Conservation (phyloP, 2,329 filamentous ascomycete genomes). For the Fusarium subtropicale region DNA sequence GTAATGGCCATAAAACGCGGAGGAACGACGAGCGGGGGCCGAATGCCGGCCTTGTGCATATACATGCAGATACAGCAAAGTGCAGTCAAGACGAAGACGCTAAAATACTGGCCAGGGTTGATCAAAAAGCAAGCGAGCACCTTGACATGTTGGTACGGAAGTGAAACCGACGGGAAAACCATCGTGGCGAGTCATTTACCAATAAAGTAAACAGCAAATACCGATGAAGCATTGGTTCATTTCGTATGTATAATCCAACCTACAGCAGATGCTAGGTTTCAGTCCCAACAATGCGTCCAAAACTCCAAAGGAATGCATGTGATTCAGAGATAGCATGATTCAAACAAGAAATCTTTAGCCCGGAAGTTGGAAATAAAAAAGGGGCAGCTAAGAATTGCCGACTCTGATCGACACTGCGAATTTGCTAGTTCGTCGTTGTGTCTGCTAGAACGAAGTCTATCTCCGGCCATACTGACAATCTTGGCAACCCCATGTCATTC, state of each 20-base stretch:
- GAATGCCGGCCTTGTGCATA: slow-evolving; percentile 44
- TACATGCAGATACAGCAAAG: slow-evolving; percentile 42
- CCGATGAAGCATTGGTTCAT: slow-evolving; percentile 2
- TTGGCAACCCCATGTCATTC: slow-evolving; percentile 29
- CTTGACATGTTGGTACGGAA: slow-evolving; percentile 12
- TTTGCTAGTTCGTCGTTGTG: slow-evolving; percentile 28
- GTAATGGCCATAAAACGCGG: slow-evolving; percentile 21
- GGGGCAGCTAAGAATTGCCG: slow-evolving; percentile 35
- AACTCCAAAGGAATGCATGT: slow-evolving; percentile 26
- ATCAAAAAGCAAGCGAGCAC: neutral
- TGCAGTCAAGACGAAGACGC: slow-evolving; percentile 30
- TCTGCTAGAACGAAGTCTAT: slow-evolving; percentile 36
- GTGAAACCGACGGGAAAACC: slow-evolving; percentile 22
- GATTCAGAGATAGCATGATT: slow-evolving; percentile 30
- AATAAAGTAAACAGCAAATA: slow-evolving; percentile 11
- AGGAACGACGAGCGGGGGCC: slow-evolving; percentile 40
- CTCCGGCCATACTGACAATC: slow-evolving; percentile 28
- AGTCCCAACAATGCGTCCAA: neutral
- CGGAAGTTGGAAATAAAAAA: slow-evolving; percentile 23
- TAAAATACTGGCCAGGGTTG: slow-evolving; percentile 20
- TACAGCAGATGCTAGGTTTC: neutral
- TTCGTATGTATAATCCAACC: neutral
- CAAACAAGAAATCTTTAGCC: slow-evolving; percentile 7
- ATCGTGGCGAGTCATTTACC: slow-evolving; percentile 35
- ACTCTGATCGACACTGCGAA: slow-evolving; percentile 39